Evolutionary conservation across 2,329 filamentous ascomycete species (phyloP), one percentile per base, ranked within the genome.

Genomic region (Stagonosporopsis cucurbitacearum): DNA sequence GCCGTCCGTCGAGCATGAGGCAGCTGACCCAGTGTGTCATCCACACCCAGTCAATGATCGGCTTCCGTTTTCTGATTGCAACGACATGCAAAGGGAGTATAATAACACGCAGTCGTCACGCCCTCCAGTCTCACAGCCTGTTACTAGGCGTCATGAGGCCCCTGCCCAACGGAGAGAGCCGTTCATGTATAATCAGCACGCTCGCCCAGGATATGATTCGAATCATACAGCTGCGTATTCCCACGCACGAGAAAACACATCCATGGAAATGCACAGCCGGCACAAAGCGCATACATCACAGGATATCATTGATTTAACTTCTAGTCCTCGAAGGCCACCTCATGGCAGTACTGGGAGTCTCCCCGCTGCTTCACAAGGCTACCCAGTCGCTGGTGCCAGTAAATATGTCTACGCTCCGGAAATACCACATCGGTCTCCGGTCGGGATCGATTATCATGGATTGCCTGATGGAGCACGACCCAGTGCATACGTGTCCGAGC

Each of bases 1-100:
- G 22, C 72, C 72, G 20, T 75, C 72, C 22, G 65, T 75, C 56
- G 72, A 75, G 56, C 65, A 57, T 52, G 70, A 74, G 36, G 57
- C 59, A 17, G 50, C 60, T n/a, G 57, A 65, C 48, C 40, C 64
- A 25, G 57, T 53, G 3, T 67, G 64, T 12, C 58, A 65, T 41
- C 63, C 55, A 25, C 63, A 55, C 35, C 20, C 36, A 32, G 28
- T 36, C 25, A 49, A 44, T 12, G 35, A 43, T 25, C 58, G 62
- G 6, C 57, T 39, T 9, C 46, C 48, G 35, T 4, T 52, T 25
- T 53, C 58, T 52, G 52, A 55, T 20, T 47, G 43, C 25, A 57
- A 57, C 28, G 22, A 41, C 26, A 26, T 37, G n/a, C 43, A 52
- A 22, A 56, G 54, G 33, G 54, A 50, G 33, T 39, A 65, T 45